Evolutionary conservation across 768 basidiomycete genomes (phyloP).

Genomic region (Tephrocybe rancida): DNA sequence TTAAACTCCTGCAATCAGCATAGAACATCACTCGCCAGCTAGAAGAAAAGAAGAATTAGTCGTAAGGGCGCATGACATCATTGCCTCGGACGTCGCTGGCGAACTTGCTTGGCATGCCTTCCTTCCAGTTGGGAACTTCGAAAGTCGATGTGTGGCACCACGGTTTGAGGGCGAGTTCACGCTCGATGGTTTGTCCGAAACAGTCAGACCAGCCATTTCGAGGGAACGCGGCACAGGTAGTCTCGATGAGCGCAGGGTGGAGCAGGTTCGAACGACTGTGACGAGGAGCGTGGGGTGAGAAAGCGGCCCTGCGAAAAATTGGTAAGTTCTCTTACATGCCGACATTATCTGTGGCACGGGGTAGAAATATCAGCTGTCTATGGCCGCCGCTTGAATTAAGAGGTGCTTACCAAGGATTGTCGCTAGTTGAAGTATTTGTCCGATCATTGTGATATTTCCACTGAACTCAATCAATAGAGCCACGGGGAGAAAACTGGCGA

Average conservation of each 20-base stretch:
- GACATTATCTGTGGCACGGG: slow-evolving; percentile 37
- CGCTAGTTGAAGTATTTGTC: slow-evolving; percentile 50
- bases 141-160: slow-evolving; percentile 55
- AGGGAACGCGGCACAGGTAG: slow-evolving; percentile 41
- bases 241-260: slow-evolving; percentile 40
- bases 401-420: slow-evolving; percentile 43
- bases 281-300: slow-evolving; percentile 9
- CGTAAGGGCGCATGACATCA: slow-evolving; percentile 41
- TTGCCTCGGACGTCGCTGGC: slow-evolving; percentile 48
- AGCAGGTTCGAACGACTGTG: slow-evolving; percentile 44
- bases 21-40: neutral
- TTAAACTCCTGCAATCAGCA: no score
- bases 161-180: slow-evolving; percentile 46
- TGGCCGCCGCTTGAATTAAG: neutral
- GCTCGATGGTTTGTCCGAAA: slow-evolving; percentile 45
- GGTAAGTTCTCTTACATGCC: slow-evolving; percentile 41
- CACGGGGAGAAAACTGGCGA: neutral
- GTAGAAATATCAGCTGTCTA: slow-evolving; percentile 4
- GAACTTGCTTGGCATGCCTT: slow-evolving; percentile 46
- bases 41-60: slow-evolving; percentile 17
- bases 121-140: slow-evolving; percentile 45
- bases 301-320: neutral
- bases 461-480: slow-evolving; percentile 19
- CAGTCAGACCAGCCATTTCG: slow-evolving; percentile 47
- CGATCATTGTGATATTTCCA: slow-evolving; percentile 52